Evolutionary conservation across 2,329 filamentous ascomycete genomes (phyloP).

Genomic region (Microdochium nivale): DNA sequence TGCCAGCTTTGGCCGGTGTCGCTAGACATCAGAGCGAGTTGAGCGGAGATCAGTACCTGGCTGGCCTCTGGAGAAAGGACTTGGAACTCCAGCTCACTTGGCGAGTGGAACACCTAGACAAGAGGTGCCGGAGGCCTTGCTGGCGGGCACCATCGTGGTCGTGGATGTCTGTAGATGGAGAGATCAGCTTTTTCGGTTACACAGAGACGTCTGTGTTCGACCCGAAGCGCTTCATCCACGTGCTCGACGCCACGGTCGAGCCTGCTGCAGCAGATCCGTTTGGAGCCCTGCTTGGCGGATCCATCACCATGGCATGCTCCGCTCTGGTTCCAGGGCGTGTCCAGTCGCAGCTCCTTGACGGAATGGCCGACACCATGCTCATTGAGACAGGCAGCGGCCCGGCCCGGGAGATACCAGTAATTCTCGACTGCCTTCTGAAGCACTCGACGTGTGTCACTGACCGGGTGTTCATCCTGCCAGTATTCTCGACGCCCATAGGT

Average conservation of each 20-base stretch:
- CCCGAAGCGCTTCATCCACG: too few species aligned
- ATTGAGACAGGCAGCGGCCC: too few species aligned
- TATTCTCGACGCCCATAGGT: too few species aligned
- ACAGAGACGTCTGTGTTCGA: too few species aligned
- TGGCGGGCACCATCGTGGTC: constrained; percentile 6
- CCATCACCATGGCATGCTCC: background rate
- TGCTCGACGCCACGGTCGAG: background rate
- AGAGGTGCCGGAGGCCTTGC: background rate
- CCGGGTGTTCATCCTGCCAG: too few species aligned
- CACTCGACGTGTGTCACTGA: too few species aligned
- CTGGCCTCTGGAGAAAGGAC: constrained; percentile 4
- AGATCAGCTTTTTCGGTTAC: too few species aligned
- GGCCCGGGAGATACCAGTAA: too few species aligned
- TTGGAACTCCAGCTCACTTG: constrained; percentile 4
- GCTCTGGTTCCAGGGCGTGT: background rate
- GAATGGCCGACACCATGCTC: too few species aligned
- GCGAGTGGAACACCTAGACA: background rate
- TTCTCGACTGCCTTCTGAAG: too few species aligned
- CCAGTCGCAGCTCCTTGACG: too few species aligned
- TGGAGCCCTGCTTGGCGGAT: background rate
- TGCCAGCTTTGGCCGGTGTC: constrained; percentile 4
- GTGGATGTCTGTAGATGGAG: constrained; percentile 5
- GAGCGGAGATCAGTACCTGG: constrained; percentile 1
- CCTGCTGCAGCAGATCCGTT: background rate
- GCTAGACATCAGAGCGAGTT: constrained; percentile 1